Conservation (phyloP, 2,329 filamentous ascomycete species). For the Trichoderma atrobrunneum region DNA sequence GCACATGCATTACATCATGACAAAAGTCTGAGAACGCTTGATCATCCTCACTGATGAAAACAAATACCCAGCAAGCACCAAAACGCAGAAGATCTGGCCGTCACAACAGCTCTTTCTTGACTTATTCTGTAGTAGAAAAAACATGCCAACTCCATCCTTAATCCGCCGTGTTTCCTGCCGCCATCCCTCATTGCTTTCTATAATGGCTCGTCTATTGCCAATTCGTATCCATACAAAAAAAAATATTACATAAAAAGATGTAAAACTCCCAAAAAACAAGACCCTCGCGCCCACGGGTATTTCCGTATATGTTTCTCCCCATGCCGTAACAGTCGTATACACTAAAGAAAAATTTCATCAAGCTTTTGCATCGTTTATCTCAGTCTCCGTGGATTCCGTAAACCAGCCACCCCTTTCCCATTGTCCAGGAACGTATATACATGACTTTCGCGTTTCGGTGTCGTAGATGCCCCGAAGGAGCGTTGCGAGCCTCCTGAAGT, state of each 20-base stretch:
- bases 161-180: background rate
- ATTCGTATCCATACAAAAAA: background rate
- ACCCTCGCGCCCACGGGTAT: background rate
- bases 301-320: background rate
- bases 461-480: constrained; percentile 69
- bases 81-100: background rate
- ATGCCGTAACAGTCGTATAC: background rate
- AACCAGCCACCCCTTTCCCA: constrained; percentile 94
- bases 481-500: constrained; percentile 70
- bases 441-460: constrained; percentile 53
- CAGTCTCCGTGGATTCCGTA: background rate
- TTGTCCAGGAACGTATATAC: constrained; percentile 65
- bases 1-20: background rate
- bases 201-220: constrained; percentile 7
- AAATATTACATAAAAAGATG: background rate
- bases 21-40: too few relatives aligned
- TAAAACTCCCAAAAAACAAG: background rate
- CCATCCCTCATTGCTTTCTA: background rate
- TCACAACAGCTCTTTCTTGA: background rate
- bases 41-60: too few relatives aligned
- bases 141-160: background rate
- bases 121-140: background rate
- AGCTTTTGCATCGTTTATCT: background rate
- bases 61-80: too few relatives aligned
- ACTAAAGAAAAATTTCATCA: background rate